These are phyloP conservation scores for Salvia rosmarinus DNA, from an alignment of 257 asterid genomes.

Conservation along the genomic window DNA sequence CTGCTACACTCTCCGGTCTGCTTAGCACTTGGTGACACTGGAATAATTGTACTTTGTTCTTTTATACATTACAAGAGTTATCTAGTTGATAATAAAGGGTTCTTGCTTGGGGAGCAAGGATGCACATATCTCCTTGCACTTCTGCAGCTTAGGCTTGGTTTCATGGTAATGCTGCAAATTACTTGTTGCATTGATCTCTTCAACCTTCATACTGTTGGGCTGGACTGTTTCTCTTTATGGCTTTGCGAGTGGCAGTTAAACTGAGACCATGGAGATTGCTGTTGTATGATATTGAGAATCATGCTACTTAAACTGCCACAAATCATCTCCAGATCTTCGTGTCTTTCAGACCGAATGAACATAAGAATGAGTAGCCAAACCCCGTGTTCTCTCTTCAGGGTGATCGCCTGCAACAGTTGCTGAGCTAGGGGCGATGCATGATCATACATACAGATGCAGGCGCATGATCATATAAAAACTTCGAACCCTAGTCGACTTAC, in stretches of 20 bases:
- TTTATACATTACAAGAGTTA: background rate
- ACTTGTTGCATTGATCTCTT: slow-evolving; percentile 63
- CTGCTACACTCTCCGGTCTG: slow-evolving; percentile 69
- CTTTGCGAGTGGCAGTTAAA: slow-evolving; percentile 80
- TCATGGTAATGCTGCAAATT: slow-evolving; percentile 64
- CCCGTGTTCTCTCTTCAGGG: background rate
- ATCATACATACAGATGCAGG: slow-evolving; percentile 7
- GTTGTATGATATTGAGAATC: slow-evolving; percentile 50
- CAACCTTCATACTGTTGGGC: slow-evolving; percentile 62
- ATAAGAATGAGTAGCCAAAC: slow-evolving; percentile 9
- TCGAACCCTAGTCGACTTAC: background rate
- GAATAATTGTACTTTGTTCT: background rate
- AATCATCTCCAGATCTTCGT: slow-evolving; percentile 4
- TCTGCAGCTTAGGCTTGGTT: slow-evolving; percentile 30
- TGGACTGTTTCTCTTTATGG: slow-evolving; percentile 87
- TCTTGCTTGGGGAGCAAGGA: slow-evolving; percentile 13
- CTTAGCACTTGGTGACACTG: slow-evolving; percentile 69
- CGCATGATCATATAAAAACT: background rate
- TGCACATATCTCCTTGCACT: background rate
- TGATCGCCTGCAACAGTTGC: slow-evolving; percentile 21
- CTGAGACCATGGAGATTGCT: slow-evolving; percentile 88
- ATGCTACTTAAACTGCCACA: slow-evolving; percentile 37
- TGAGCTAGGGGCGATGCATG: slow-evolving; percentile 38
- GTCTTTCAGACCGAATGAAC: background rate
- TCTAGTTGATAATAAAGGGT: background rate